A percentile compares a stretch with the other conserved stretches of the same genome.
These are phyloP conservation scores for Neckera pumila DNA, from an alignment of 225 moss, liverwort and hornwort genomes.

Conservation along the genomic window DNA sequence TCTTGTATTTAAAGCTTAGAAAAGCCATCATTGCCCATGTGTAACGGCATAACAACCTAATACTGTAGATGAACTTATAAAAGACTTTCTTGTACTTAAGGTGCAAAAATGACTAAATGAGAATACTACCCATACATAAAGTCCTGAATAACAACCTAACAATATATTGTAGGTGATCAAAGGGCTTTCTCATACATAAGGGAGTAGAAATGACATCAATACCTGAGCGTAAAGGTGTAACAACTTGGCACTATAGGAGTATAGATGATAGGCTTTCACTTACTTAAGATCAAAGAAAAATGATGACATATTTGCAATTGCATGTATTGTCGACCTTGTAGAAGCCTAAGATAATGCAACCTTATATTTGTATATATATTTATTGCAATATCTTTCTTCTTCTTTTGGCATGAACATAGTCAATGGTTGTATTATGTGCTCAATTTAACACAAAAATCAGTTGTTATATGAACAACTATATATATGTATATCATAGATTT, in stretches of 20 bases:
- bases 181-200: background rate
- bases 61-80: accelerated
- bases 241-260: accelerated
- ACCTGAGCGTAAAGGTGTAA: accelerated
- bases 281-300: background rate
- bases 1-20: no score
- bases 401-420: background rate
- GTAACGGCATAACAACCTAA: background rate
- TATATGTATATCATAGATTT: background rate
- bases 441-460: accelerated
- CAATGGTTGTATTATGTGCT: background rate
- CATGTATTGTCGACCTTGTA: background rate
- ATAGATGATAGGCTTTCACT: background rate
- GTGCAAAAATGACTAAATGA: background rate
- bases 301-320: background rate
- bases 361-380: background rate
- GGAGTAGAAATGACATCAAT: background rate
- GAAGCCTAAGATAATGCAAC: background rate
- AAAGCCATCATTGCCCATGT: accelerated
- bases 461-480: no score
- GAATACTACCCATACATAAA: background rate
- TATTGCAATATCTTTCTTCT: background rate
- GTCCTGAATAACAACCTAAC: background rate
- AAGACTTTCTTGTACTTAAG: background rate
- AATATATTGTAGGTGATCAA: background rate